Conservation (phyloP, 75 land plant genomes). For the Ceratopteris richardii region DNA sequence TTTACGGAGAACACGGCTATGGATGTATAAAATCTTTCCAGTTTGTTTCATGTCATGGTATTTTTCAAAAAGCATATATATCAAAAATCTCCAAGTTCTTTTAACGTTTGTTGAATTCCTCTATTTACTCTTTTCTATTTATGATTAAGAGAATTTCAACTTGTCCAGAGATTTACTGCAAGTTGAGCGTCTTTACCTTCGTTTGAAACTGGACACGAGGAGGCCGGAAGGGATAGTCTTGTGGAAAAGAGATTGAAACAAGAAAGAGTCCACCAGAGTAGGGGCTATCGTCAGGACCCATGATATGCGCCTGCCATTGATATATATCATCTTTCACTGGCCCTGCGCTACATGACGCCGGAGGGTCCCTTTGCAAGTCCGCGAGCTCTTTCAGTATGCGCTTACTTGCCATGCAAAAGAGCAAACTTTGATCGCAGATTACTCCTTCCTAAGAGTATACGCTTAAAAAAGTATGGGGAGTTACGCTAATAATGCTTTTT, state of each 20-base stretch:
- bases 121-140: background rate
- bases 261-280: conserved; percentile 19
- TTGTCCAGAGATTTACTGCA: background rate
- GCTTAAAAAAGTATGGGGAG: no score
- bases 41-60: background rate
- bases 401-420: conserved; percentile 21
- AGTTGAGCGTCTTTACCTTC: conserved; percentile 11
- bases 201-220: conserved; percentile 18
- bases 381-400: conserved; percentile 16
- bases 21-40: background rate
- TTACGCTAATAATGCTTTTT: no score
- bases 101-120: background rate
- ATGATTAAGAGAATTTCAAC: background rate
- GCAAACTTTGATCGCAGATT: no score
- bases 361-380: conserved; percentile 9
- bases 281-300: conserved; percentile 24
- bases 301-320: conserved; percentile 16
- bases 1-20: background rate
- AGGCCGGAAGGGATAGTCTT: conserved; percentile 26
- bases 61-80: background rate
- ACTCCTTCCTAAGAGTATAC: no score
- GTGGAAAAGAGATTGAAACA: conserved; percentile 11
- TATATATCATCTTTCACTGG: conserved; percentile 14
- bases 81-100: background rate
- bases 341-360: conserved; percentile 20